Evolutionary conservation across 2,329 filamentous ascomycete species (phyloP).

Genomic region (Hypoxylon sp.): DNA sequence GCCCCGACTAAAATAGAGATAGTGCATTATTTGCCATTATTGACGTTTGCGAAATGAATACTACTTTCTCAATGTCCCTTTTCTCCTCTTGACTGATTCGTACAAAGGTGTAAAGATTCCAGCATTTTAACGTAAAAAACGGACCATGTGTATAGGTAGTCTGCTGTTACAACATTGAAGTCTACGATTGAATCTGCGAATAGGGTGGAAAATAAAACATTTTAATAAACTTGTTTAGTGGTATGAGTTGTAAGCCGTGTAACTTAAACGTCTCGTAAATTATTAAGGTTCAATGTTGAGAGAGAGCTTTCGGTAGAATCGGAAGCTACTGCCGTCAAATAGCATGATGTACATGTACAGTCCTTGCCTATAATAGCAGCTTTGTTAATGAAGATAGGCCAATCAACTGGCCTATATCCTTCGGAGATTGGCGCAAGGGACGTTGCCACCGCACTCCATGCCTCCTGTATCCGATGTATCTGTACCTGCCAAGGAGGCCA

Average conservation of each 20-base stretch:
- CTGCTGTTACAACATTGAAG: no score
- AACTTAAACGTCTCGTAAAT: slow-evolving; percentile 10
- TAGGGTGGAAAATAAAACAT: not conserved
- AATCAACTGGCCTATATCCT: slow-evolving; percentile 22
- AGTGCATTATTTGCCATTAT: slow-evolving; percentile 9
- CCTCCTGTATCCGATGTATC: slow-evolving; percentile 27
- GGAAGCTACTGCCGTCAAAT: slow-evolving; percentile 28
- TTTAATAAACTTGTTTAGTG: not conserved
- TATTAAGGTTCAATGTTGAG: slow-evolving; percentile 36
- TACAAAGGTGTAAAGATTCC: not conserved
- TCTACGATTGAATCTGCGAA: not conserved
- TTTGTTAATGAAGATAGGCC: slow-evolving; percentile 17
- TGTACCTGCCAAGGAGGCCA: slow-evolving; percentile 42
- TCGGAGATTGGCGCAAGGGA: slow-evolving; percentile 6
- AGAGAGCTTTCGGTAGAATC: slow-evolving; percentile 36
- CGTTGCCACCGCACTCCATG: slow-evolving; percentile 1
- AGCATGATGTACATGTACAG: slow-evolving; percentile 23
- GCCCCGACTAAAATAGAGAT: slow-evolving; percentile 7
- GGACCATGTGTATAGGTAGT: no score
- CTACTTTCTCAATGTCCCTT: not conserved
- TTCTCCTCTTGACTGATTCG: not conserved
- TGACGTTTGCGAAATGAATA: slow-evolving; percentile 12
- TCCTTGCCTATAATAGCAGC: slow-evolving; percentile 28
- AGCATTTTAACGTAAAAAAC: not conserved
- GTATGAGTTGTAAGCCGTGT: slow-evolving; percentile 13